Evolutionary conservation across 2,329 filamentous ascomycete species (phyloP), one percentile per base, ranked within the genome.

Genomic region (Aspergillus vadensis): DNA sequence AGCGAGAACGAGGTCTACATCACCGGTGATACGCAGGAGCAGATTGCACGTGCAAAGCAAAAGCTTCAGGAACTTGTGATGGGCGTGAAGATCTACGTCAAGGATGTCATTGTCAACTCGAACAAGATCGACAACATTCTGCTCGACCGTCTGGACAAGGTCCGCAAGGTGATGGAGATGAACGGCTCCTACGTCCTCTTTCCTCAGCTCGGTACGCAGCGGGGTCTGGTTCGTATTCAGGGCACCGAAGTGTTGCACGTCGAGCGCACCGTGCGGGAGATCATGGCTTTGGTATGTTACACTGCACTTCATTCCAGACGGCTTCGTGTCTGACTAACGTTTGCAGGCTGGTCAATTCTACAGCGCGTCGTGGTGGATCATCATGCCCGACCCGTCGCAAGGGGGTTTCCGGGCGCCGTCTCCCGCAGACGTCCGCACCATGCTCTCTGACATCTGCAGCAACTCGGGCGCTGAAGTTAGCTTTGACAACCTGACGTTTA

Each of bases 141-240:
- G 60, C 86, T 98, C 38, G 91, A 91, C 69, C 90, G 95, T 25
- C 83, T 98, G 70, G 94, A 98, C 77, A 98, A 98, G 77, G 92
- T 99, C 60, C 91, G 93, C 72, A 97, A 97, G 82, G 97, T 99
- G 66, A 94, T 97, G 78, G 95, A 99, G 74, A 90, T 90, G 58
- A 98, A 98, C 72, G 95, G 94, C 39, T 96, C 94, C 6, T 97
- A 96, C 76, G 92, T 99, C 68, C 85, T 97, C 74, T 91, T 99
- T 66, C 95, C 95, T 7, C 88, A 90, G 19, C 83, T 99, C 43
- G 95, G 92, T 21, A 92, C 91, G 66, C 90, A 94, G 75, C 90
- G 90, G 60, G 92, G 88, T 67, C 84, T 91, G 67, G 90, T 98
- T 65, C 88, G 94, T 52, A 91, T 99, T 36, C 95, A 98, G 76